phyloP scores from a whole-genome alignment of 805 yeast species.

The Candida boleticola region DNA sequence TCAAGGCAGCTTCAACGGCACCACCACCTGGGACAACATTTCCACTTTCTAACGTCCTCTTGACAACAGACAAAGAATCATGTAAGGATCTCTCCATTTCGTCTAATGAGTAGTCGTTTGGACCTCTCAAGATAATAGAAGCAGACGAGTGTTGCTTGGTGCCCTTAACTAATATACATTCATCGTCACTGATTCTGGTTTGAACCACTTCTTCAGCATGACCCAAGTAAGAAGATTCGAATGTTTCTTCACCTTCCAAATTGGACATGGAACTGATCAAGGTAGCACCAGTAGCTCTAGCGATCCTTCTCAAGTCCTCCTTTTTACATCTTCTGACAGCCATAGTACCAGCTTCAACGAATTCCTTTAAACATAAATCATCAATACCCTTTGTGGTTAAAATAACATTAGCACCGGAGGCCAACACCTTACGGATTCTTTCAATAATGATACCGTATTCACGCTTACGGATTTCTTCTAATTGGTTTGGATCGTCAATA shows the following conservation, averaged over 20 bases:
- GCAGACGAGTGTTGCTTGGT: constrained; percentile 89
- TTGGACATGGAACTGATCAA: constrained; percentile 83
- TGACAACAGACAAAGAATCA: constrained; percentile 91
- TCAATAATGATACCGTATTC: constrained; percentile 85
- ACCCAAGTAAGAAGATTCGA: constrained; percentile 82
- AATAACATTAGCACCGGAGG: constrained; percentile 90
- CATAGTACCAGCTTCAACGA: constrained; percentile 88
- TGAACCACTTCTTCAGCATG: constrained; percentile 88
- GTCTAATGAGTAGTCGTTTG: constrained; percentile 91
- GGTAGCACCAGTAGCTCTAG: constrained; percentile 97
- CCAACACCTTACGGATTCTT: constrained; percentile 75
- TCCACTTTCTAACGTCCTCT: constrained; percentile 93
- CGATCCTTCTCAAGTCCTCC: constrained; percentile 94
- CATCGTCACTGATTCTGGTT: constrained; percentile 91
- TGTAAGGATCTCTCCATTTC: constrained; percentile 98
- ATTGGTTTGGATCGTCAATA: constrained; percentile 95
- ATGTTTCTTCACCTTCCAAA: constrained; percentile 93
- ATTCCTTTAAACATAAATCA: constrained; percentile 86
- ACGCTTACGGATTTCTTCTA: constrained; percentile 87
- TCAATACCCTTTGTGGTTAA: constrained; percentile 94
- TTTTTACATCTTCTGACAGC: constrained; percentile 96
- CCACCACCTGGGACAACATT: constrained; percentile 98
- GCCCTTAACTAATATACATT: constrained; percentile 88
- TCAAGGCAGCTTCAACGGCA: constrained; percentile 95
- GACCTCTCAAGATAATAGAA: constrained; percentile 90